These are phyloP conservation scores for Helianthus tuberosus DNA, from an alignment of 129 eudicot genomes.

Conservation along the genomic window DNA sequence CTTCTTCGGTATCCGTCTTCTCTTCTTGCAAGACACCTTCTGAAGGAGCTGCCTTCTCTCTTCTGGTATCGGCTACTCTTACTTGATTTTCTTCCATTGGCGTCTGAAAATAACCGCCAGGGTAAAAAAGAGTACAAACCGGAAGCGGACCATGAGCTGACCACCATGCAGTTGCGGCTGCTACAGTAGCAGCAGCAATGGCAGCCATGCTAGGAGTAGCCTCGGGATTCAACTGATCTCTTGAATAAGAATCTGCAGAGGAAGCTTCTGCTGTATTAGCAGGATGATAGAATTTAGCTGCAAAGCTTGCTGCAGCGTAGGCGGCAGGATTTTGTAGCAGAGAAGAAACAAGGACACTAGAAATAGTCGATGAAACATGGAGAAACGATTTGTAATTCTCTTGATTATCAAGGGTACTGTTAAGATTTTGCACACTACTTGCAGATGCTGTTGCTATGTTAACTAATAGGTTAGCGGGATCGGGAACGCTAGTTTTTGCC, in stretches of 20 bases:
- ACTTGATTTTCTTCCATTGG: constrained; percentile 32
- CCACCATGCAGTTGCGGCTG: constrained; percentile 99
- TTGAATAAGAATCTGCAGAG: constrained; percentile 39
- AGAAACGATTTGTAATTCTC: constrained; percentile 46
- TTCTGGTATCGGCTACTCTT: constrained; percentile 25
- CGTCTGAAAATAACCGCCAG: constrained; percentile 35
- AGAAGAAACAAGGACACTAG: constrained; percentile 73
- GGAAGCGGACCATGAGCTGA: constrained; percentile 89
- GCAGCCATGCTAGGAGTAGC: constrained; percentile 75
- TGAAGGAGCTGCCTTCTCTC: constrained; percentile 43
- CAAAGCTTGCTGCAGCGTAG: constrained; percentile 93
- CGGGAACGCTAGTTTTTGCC: constrained; percentile 9
- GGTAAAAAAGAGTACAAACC: constrained; percentile 56
- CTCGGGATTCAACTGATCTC: constrained; percentile 28
- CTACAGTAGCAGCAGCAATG: constrained; percentile 90
- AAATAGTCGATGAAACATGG: constrained; percentile 67
- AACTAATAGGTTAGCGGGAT: constrained; percentile 10
- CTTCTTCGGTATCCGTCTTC: constrained; percentile 44
- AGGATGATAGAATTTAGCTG: constrained; percentile 70
- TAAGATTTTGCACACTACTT: constrained; percentile 36
- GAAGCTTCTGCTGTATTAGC: constrained; percentile 50
- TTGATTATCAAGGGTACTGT: constrained; percentile 34
- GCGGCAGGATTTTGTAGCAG: constrained; percentile 94
- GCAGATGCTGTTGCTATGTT: constrained; percentile 50
- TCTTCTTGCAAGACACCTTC: background rate